Conservation (phyloP, 2,329 filamentous ascomycete genomes). For the Pseudogymnoascus sp. region DNA sequence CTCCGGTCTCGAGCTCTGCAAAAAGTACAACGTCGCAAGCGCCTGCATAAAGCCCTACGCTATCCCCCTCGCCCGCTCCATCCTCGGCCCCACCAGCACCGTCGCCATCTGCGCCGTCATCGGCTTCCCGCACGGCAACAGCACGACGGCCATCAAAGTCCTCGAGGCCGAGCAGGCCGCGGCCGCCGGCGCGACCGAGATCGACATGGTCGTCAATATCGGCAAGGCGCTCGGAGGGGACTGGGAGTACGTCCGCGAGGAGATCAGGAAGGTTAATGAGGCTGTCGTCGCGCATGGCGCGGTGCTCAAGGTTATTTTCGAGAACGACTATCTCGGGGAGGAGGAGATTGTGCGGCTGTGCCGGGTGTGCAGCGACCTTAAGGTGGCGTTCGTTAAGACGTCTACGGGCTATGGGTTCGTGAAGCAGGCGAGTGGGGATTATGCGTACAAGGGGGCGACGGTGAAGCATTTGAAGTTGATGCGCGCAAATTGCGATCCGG, state of each 20-base stretch:
- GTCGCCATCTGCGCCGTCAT: constrained; percentile 50
- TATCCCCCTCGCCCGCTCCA: constrained; percentile 39
- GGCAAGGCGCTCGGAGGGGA: constrained; percentile 48
- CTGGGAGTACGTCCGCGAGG: constrained; percentile 46
- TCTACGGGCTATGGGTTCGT: constrained; percentile 54
- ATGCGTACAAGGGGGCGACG: constrained; percentile 46
- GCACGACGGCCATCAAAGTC: constrained; percentile 45
- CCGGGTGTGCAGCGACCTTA: constrained; percentile 42
- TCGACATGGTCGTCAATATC: constrained; percentile 55
- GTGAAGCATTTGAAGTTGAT: constrained; percentile 45
- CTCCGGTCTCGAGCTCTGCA: constrained; percentile 40
- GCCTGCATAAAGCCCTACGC: constrained; percentile 52
- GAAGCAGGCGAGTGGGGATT: constrained; percentile 42
- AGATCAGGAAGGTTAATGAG: constrained; percentile 43
- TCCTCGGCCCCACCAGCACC: constrained; percentile 36
- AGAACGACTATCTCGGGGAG: constrained; percentile 48
- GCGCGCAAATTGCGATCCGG: constrained; percentile 35
- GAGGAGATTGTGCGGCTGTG: constrained; percentile 45
- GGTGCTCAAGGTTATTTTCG: constrained; percentile 53
- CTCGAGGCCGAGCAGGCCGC: constrained; percentile 42
- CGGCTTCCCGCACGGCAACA: constrained; percentile 53
- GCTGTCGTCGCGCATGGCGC: constrained; percentile 37
- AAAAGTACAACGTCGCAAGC: constrained; percentile 41
- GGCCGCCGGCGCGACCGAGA: constrained; percentile 41
- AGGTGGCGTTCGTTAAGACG: constrained; percentile 52